Base-by-base conservation (phyloP, 2,329 filamentous ascomycete species). In the Penicillium concentricum region DNA sequence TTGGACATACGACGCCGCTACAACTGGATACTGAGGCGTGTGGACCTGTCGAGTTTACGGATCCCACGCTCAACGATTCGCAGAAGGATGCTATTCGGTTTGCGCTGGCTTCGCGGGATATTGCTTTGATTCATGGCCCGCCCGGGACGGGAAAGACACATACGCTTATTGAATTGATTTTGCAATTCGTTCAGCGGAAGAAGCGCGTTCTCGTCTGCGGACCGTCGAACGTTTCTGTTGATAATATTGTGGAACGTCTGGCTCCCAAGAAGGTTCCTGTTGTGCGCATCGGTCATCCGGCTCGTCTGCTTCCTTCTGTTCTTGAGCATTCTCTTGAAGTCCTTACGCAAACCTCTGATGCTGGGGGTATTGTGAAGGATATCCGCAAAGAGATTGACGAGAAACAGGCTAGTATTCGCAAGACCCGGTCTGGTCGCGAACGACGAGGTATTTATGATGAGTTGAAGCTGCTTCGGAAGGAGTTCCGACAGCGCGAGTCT, bases 131-230 rank as follows among this genome's bases (percentile, higher is more conserved):
- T 52, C 94, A 99, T 71, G 94, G 94, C 0, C 94, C 94, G 0
- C 94, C 94, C 0, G 94, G 94, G 1, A 99, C 94, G 0, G 94
- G 94, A 47, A 99, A 99, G 74, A 99, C 94, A 0, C 93, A 97
- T 71, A 97, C 94, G 0, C 78, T 99, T 38, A 93, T 99, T 58
- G 94, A 99, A 74, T 81, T 99, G 13, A 96, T 99, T 59, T 81
- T 95, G n/a, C 94, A 99, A 70, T 79, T 97, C 65, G 80, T 95
- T 53, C 87, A 87, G 69, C 84, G 85, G 24, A 83, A 86, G 34
- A 82, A 87, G 52, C 85, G 92, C 1, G 81, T 97, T 12, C 81
- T 97, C 2, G 93, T 97, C n/a, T 97, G 94, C 68, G 94, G 93
- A 0, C 94, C 94, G 0, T 96, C 91, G 30, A 99, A 99, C 72